A percentile compares a stretch with the other conserved stretches of the same genome.
Conservation (phyloP, 2,329 filamentous ascomycete genomes). For the Pestalotiopsis fici region DNA sequence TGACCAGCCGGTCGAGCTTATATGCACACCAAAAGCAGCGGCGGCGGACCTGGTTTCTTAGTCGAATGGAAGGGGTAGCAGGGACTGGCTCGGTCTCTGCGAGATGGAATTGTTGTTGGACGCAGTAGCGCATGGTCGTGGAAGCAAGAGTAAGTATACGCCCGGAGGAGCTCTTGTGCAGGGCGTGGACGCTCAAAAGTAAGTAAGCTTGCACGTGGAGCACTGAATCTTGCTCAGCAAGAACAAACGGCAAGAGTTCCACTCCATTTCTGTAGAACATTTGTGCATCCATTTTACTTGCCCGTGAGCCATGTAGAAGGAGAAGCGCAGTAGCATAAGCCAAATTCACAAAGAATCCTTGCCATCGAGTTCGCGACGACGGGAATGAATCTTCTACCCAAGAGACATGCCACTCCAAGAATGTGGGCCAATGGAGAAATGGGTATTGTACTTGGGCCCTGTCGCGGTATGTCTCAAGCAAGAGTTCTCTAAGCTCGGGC, state of each 20-base stretch:
- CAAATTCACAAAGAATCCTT: slow-evolving; percentile 8
- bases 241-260: not conserved
- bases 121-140: slow-evolving; percentile 7
- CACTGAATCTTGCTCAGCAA: slow-evolving; percentile 3
- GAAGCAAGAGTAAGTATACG: slow-evolving; percentile 8
- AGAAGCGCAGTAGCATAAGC: slow-evolving; percentile 5
- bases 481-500: not conserved
- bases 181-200: slow-evolving; percentile 8
- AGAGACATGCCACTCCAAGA: not conserved
- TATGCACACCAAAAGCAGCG: slow-evolving; percentile 12
- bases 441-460: slow-evolving; percentile 8
- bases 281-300: not conserved
- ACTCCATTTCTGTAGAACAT: slow-evolving; percentile 1
- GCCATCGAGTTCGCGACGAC: not conserved
- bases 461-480: slow-evolving; percentile 6
- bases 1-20: slow-evolving; percentile 6
- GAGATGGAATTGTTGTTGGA: slow-evolving; percentile 9
- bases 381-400: not conserved
- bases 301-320: not conserved
- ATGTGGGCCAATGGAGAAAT: slow-evolving; percentile 2
- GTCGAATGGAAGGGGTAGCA: not conserved
- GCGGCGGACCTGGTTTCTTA: slow-evolving; percentile 8
- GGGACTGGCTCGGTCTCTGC: slow-evolving; percentile 1
- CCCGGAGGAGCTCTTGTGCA: slow-evolving; percentile 1
- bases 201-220: slow-evolving; percentile 11